Evolutionary conservation across 345 rosid genomes (phyloP).

Genomic region (Brassica carinata): DNA sequence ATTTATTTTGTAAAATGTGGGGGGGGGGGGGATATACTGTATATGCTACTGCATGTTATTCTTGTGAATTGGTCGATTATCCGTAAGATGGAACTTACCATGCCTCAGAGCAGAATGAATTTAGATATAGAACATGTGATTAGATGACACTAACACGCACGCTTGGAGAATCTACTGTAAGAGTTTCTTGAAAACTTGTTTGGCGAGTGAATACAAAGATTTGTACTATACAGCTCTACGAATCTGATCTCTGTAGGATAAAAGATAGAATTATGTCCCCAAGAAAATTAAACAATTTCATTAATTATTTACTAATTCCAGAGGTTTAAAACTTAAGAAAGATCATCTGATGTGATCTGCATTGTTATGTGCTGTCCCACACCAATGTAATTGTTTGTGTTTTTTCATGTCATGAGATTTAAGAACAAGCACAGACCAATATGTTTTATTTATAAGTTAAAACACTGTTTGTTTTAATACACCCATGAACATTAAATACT

Average conservation of each 20-base stretch:
- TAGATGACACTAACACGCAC: conserved; percentile 4
- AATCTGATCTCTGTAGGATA: conserved; percentile 4
- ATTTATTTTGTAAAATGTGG: too few relatives aligned
- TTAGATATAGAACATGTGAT: conserved; percentile 9
- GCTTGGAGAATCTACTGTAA: conserved; percentile 10
- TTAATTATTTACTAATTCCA: not conserved
- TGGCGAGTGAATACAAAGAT: conserved; percentile 15
- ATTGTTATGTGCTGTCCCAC: conserved; percentile 40
- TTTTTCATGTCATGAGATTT: conserved; percentile 36
- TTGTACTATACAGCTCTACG: conserved; percentile 21
- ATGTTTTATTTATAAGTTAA: conserved; percentile 18
- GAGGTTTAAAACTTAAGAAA: conserved; percentile 26
- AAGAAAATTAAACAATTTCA: not conserved
- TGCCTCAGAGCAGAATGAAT: not conserved
- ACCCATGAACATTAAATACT: conserved; percentile 32
- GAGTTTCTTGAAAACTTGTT: not conserved
- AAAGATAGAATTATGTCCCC: not conserved
- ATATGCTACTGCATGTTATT: not conserved
- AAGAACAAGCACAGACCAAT: conserved; percentile 40
- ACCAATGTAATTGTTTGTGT: conserved; percentile 37
- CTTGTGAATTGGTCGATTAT: not conserved
- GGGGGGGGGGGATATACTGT: too few relatives aligned
- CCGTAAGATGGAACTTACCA: not conserved
- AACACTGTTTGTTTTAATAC: conserved; percentile 22
- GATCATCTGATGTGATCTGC: conserved; percentile 32